These are phyloP conservation scores for Hymenoscyphus salicellus DNA, from an alignment of 2,329 filamentous ascomycete genomes.

Conservation along the genomic window DNA sequence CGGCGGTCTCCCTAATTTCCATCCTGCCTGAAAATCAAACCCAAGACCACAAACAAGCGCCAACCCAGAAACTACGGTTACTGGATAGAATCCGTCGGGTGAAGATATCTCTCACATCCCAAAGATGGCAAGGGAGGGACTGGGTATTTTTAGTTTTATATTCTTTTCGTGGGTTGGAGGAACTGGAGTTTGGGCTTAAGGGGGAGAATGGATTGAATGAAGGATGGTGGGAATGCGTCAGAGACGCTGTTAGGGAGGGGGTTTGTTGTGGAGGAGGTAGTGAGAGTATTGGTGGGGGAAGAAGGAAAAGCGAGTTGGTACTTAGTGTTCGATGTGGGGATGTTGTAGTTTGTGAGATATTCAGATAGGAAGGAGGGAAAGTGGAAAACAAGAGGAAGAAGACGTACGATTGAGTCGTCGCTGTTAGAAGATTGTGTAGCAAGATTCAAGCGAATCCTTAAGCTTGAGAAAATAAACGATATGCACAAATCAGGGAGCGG, in stretches of 20 bases:
- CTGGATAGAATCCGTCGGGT: background rate
- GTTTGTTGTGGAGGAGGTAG: conserved; percentile 2
- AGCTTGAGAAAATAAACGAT: no score
- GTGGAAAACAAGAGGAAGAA: background rate
- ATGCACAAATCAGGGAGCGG: no score
- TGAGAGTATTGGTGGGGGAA: background rate
- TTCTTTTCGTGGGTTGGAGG: conserved; percentile 11
- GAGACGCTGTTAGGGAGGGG: conserved; percentile 18
- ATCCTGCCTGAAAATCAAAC: background rate
- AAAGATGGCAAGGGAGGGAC: conserved; percentile 2
- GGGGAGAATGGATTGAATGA: background rate
- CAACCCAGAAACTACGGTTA: no score
- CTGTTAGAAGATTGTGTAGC: no score
- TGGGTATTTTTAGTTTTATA: conserved; percentile 11
- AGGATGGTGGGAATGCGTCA: conserved; percentile 17
- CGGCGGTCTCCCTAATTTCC: background rate
- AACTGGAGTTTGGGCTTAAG: conserved; percentile 16
- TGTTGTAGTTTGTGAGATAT: background rate
- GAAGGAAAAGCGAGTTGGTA: background rate
- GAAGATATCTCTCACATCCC: background rate
- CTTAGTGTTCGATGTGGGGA: background rate
- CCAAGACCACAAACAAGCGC: no score
- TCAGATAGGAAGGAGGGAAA: background rate
- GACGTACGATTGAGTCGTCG: no score
- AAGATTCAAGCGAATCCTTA: no score